Conservation (phyloP, 495 filamentous ascomycete species). For the Aspergillus cristatus region DNA sequence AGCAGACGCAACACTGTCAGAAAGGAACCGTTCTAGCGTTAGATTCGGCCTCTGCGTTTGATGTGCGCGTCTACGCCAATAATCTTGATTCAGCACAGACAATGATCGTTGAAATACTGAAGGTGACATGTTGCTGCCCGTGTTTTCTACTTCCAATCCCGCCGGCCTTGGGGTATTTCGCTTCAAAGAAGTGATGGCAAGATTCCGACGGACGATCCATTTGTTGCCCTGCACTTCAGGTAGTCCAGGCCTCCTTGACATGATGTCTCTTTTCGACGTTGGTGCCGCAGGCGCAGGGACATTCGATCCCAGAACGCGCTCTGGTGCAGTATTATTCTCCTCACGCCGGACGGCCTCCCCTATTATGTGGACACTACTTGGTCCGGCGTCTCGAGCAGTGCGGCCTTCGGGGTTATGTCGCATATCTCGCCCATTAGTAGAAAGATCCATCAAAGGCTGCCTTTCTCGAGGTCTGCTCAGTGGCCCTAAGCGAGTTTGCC, state of each 20-base stretch:
- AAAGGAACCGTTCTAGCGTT: slow-evolving; percentile 32
- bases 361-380: slow-evolving; percentile 1
- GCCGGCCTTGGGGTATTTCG: slow-evolving; percentile 28
- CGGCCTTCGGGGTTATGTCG: slow-evolving; percentile 2
- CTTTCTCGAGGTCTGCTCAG: slow-evolving; percentile 13
- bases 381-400: slow-evolving; percentile 3
- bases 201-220: slow-evolving; percentile 29
- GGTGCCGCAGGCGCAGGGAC: not conserved
- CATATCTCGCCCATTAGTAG: slow-evolving; percentile 9
- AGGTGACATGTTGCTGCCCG: slow-evolving; percentile 8
- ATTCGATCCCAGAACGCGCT: slow-evolving; percentile 1
- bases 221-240: slow-evolving; percentile 19
- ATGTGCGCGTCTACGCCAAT: slow-evolving; percentile 11
- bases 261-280: not conserved
- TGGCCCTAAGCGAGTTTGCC: slow-evolving; percentile 27
- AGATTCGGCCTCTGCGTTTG: slow-evolving; percentile 13
- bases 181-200: slow-evolving; percentile 24
- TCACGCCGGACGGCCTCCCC: not conserved
- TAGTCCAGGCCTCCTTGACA: slow-evolving; percentile 3
- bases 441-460: slow-evolving; percentile 13
- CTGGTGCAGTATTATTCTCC: slow-evolving; percentile 2
- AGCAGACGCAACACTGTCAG: slow-evolving; percentile 7
- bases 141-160: slow-evolving; percentile 27
- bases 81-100: slow-evolving; percentile 16
- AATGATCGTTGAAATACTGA: slow-evolving; percentile 22